A percentile compares a stretch with the other conserved stretches of the same genome.
phyloP scores from a whole-genome alignment of 257 asterid species.

The Solanum megistacrolobum region DNA sequence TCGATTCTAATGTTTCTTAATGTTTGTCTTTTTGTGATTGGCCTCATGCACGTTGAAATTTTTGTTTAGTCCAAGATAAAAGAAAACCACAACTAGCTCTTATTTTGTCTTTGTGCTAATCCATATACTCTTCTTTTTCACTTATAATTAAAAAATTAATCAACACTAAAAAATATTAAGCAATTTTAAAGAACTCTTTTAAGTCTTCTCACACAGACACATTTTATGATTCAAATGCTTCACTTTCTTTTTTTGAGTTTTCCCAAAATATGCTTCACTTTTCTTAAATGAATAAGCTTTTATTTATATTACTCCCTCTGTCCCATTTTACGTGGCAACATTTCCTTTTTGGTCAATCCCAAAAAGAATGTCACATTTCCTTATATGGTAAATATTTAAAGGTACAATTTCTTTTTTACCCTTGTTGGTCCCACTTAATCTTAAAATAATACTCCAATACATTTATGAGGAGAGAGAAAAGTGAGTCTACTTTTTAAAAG shows the following conservation, averaged over 20 bases:
- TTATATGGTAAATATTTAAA: too few relatives aligned
- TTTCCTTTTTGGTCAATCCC: too few relatives aligned
- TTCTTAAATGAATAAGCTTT: neutral
- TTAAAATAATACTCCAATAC: too few relatives aligned
- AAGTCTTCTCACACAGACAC: neutral
- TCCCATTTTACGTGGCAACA: too few relatives aligned
- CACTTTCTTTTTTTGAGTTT: neutral
- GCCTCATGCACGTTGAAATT: slow-evolving; percentile 33
- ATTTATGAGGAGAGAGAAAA: too few relatives aligned
- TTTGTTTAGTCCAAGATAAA: slow-evolving; percentile 18
- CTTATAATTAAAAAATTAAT: slow-evolving; percentile 1
- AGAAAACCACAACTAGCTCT: slow-evolving; percentile 5
- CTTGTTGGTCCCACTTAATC: too few relatives aligned
- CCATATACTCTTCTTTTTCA: neutral
- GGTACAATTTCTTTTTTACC: too few relatives aligned
- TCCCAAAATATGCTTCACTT: neutral
- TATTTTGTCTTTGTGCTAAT: slow-evolving; percentile 34
- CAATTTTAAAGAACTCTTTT: neutral
- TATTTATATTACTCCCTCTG: neutral
- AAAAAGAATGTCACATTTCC: too few relatives aligned
- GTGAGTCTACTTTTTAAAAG: too few relatives aligned
- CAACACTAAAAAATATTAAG: neutral
- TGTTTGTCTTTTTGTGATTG: slow-evolving; percentile 35
- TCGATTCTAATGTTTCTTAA: slow-evolving; percentile 43
- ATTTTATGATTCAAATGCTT: neutral